Evolutionary conservation across 192 early-diverging fungal genomes (phyloP), one percentile per base, ranked within the genome.

Genomic region (Jimgerdemannia lactiflua): DNA sequence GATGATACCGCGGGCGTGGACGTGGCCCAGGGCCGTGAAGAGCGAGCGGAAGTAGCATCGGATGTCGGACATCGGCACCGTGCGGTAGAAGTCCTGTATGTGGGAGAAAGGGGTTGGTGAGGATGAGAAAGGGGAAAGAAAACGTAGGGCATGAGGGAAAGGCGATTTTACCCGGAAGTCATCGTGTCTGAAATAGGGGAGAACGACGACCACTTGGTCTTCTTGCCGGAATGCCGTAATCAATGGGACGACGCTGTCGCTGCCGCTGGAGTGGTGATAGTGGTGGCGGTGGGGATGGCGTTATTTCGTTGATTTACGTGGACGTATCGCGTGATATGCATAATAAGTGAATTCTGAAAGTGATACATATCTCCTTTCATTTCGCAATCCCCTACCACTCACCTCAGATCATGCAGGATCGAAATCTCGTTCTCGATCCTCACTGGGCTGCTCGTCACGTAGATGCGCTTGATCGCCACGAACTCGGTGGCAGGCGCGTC

Each of bases 401-500:
- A 90, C 89, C 79, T 84, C 14, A 98, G 81, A 39, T 88, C 78
- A 20, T 88, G 85, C 14, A 98, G 78, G n/a, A 96, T 91, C 4
- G 83, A 76, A 68, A 98, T 91, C 78, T 98, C 96, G 77, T 89
- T 92, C 67, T 87, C 87, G 19, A 98, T 98, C 20, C 95, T 81
- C 9, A 83, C 71, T 7, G 94, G 92, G 71, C 91, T 92, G 71
- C 92, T 94, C 14, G 93, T 96, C 20, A 88, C 88, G 75, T 95
- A 96, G 65, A 98, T 94, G 20, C 93, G 86, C 80, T 98, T 98
- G 54, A 98, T 78, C 0, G 97, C 97, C 0, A 97, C 89, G 42
- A 87, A 84, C 42, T 84, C 83, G 10, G 70, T 86, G 19, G 39
- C 70, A 44, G 66, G 69, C 39, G 43, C 39, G 64, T 14, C 19